phyloP scores from a whole-genome alignment of 768 basidiomycete species.

The Phaffia tasmanica region DNA sequence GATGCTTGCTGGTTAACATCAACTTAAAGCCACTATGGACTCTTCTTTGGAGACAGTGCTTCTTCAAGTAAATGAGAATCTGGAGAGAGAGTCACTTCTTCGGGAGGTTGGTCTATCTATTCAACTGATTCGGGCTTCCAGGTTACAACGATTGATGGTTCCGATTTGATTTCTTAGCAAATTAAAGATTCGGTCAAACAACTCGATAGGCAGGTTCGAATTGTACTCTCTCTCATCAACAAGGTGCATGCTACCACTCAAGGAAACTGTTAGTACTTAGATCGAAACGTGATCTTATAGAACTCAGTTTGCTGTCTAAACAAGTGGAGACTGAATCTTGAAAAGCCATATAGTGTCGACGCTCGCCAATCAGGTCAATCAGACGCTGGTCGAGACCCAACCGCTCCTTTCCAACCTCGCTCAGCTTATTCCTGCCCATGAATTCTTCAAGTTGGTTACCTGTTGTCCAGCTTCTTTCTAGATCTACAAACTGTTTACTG shows the following conservation, averaged over 20 bases:
- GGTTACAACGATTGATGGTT: not conserved
- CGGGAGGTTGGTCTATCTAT: slow-evolving; percentile 13
- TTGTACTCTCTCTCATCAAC: slow-evolving; percentile 23
- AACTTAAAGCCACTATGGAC: slow-evolving; percentile 1
- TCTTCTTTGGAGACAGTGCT: slow-evolving; percentile 10
- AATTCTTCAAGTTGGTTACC: slow-evolving; percentile 36
- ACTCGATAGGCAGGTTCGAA: slow-evolving; percentile 27
- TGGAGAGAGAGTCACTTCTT: slow-evolving; percentile 8
- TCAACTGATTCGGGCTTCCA: not conserved
- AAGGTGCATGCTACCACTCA: slow-evolving; percentile 13
- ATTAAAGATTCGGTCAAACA: slow-evolving; percentile 27
- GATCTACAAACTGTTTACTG: not conserved
- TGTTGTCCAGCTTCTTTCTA: too few relatives aligned
- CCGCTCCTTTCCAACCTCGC: slow-evolving; percentile 29
- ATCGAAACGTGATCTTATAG: not conserved
- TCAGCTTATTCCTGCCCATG: slow-evolving; percentile 34
- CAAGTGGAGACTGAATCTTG: not conserved
- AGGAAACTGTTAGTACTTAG: not conserved
- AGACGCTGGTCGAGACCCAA: slow-evolving; percentile 17
- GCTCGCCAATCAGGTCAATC: slow-evolving; percentile 28
- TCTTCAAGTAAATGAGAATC: slow-evolving; percentile 18
- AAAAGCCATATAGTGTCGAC: slow-evolving; percentile 13
- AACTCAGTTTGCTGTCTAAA: not conserved
- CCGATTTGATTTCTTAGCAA: slow-evolving; percentile 8
- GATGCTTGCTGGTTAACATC: not conserved